phyloP scores from a whole-genome alignment of 225 moss, liverwort and hornwort species.

The Lunularia cruciata region DNA sequence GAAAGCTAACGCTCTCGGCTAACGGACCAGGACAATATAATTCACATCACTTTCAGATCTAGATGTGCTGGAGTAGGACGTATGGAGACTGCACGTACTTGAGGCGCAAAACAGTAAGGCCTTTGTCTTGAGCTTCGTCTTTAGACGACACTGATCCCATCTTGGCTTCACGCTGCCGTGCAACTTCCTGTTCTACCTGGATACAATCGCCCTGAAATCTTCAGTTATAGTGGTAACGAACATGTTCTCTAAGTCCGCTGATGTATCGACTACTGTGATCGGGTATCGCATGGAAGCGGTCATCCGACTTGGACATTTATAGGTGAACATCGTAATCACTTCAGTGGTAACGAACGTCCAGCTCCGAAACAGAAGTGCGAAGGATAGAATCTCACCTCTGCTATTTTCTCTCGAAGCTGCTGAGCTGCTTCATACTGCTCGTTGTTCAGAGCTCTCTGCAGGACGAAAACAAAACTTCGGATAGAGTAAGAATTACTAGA shows the following conservation, averaged over 20 bases:
- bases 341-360: no score
- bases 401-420: constrained; percentile 87
- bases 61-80: background rate
- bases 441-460: constrained; percentile 83
- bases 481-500: background rate
- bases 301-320: no score
- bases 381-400: constrained; percentile 45
- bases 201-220: background rate
- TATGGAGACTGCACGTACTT: constrained; percentile 32
- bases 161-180: constrained; percentile 71
- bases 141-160: constrained; percentile 58
- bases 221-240: no score
- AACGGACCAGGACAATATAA: no score
- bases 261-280: no score
- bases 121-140: constrained; percentile 77
- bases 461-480: background rate
- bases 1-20: no score
- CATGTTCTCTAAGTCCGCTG: no score
- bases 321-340: no score
- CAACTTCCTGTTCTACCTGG: constrained; percentile 75
- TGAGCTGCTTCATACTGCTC: constrained; percentile 93
- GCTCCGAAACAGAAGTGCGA: no score
- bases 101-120: constrained; percentile 70
- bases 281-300: no score
- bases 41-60: no score